A percentile compares a stretch with the other conserved stretches of the same genome.
Evolutionary conservation across 805 yeast genomes (phyloP).

Genomic region (Blastobotrys chiropterorum): DNA sequence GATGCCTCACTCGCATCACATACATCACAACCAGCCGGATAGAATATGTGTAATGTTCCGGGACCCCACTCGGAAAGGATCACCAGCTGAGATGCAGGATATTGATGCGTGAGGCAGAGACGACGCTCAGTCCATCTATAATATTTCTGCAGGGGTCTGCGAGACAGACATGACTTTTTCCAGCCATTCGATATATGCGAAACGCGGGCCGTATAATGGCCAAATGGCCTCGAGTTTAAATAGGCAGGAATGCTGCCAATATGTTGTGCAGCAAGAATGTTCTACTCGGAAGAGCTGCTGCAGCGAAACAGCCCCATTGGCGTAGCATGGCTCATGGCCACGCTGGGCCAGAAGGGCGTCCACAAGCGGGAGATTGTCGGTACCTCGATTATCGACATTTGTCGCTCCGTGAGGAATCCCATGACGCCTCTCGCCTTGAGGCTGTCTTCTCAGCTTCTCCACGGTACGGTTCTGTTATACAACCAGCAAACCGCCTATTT

Average conservation of each 20-base stretch:
- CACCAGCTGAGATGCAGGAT: too few relatives aligned
- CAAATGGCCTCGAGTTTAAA: too few relatives aligned
- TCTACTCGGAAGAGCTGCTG: conserved; percentile 3
- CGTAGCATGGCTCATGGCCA: conserved; percentile 15
- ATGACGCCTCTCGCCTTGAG: conserved; percentile 27
- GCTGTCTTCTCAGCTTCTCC: conserved; percentile 38
- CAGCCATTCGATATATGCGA: too few relatives aligned
- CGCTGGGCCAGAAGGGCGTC: conserved; percentile 6
- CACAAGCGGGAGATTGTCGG: conserved; percentile 26
- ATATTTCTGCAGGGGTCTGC: too few relatives aligned
- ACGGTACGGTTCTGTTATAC: conserved; percentile 45
- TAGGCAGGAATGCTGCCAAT: background rate
- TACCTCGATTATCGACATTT: conserved; percentile 39
- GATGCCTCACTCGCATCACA: too few relatives aligned
- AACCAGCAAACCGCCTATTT: background rate
- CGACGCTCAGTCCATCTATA: too few relatives aligned
- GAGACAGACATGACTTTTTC: too few relatives aligned
- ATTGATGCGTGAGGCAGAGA: too few relatives aligned
- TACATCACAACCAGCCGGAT: too few relatives aligned
- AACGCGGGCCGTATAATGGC: too few relatives aligned
- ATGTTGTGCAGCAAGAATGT: conserved; percentile 2
- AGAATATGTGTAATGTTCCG: too few relatives aligned
- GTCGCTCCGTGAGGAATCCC: conserved; percentile 29
- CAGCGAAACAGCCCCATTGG: conserved; percentile 1
- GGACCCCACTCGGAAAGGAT: too few relatives aligned